phyloP scores from a whole-genome alignment of 768 basidiomycete genomes.

The Trametes cinnabarina region DNA sequence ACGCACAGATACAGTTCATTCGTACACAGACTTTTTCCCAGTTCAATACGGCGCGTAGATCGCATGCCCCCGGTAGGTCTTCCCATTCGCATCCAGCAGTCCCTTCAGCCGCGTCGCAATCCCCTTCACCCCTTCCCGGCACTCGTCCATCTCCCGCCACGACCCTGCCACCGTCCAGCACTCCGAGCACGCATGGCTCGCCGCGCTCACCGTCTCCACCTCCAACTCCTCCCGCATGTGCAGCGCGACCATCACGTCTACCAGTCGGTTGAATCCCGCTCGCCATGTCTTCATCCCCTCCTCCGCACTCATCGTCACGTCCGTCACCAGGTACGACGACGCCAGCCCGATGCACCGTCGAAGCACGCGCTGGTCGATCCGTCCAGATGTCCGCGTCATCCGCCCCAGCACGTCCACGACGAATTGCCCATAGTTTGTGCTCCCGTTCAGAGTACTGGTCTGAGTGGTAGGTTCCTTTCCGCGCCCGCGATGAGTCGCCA shows the following conservation, averaged over 20 bases:
- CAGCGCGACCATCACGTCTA: constrained; percentile 72
- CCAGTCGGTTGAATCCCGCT: constrained; percentile 62
- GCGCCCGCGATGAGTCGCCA: background rate
- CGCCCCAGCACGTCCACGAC: constrained; percentile 54
- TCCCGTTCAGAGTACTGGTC: constrained; percentile 22
- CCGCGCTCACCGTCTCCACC: constrained; percentile 71
- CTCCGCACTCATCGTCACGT: constrained; percentile 61
- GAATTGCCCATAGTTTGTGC: constrained; percentile 62
- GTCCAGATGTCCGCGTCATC: constrained; percentile 44
- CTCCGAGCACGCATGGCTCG: constrained; percentile 71
- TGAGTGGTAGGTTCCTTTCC: background rate
- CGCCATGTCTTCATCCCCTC: constrained; percentile 62
- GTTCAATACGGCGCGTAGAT: constrained; percentile 36
- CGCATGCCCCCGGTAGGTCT: constrained; percentile 37
- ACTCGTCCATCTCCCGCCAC: constrained; percentile 67
- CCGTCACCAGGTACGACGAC: constrained; percentile 77
- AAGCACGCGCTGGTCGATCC: constrained; percentile 60
- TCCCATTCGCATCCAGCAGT: constrained; percentile 54
- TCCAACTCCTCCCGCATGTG: constrained; percentile 67
- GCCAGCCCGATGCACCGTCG: constrained; percentile 67
- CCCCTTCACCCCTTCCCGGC: constrained; percentile 57
- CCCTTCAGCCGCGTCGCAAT: constrained; percentile 61
- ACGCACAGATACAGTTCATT: background rate
- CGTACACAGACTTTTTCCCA: background rate
- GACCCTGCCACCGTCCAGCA: constrained; percentile 73